Conservation (phyloP, 768 basidiomycete genomes). For the Tulasnella sp. region DNA sequence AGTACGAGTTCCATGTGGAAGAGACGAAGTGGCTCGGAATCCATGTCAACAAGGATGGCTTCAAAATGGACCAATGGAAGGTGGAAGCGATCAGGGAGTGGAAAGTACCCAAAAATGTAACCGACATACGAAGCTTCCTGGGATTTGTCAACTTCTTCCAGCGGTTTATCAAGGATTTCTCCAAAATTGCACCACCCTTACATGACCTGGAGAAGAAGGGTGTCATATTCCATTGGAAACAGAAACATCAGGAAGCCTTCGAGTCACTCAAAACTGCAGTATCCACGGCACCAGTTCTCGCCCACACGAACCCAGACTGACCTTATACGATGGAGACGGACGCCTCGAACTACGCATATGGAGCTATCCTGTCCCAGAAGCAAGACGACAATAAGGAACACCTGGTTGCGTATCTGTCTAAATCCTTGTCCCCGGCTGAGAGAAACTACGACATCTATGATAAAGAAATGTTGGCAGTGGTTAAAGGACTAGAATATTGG, state of each 20-base stretch:
- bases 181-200: not conserved
- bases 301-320: not conserved
- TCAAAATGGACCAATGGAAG: not conserved
- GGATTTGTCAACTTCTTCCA: not conserved
- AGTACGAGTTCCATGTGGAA: not conserved
- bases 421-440: constrained; percentile 18
- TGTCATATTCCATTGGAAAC: not conserved
- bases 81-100: constrained; percentile 7
- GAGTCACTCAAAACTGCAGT: not conserved
- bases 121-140: not conserved
- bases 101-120: constrained; percentile 4
- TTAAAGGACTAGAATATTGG: too few species aligned
- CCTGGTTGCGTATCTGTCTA: constrained; percentile 25
- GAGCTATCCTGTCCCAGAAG: constrained; percentile 2
- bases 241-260: not conserved
- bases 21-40: not conserved
- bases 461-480: constrained; percentile 28
- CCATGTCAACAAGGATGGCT: not conserved
- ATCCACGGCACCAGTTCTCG: not conserved
- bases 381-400: not conserved
- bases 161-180: not conserved
- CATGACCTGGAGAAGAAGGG: not conserved
- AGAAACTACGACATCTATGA: constrained; percentile 35
- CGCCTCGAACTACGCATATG: not conserved
- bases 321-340: not conserved